Percentiles rank a stretch among this genome's conserved stretches.
These are phyloP conservation scores for Pseudonitzschia multiseries DNA, from an alignment of 108 stramenopile species.

Conservation along the genomic window DNA sequence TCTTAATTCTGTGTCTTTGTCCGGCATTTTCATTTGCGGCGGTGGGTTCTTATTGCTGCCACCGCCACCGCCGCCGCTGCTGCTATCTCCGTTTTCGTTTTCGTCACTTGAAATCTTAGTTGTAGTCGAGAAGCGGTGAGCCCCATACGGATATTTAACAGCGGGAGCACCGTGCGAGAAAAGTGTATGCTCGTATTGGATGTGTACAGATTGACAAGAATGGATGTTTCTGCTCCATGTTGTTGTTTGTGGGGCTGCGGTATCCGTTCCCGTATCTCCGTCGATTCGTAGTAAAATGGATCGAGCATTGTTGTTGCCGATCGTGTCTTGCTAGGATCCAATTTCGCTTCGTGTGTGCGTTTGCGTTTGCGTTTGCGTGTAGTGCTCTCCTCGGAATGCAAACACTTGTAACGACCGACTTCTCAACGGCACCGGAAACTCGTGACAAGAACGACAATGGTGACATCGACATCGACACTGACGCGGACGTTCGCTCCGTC, in stretches of 20 bases:
- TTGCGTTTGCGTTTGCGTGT: too few species aligned
- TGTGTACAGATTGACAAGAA: neutral
- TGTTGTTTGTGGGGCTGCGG: neutral
- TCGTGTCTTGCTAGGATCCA: neutral
- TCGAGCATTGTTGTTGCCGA: neutral
- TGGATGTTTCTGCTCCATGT: neutral
- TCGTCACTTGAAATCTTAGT: neutral
- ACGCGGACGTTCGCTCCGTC: neutral
- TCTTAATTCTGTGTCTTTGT: conserved; percentile 62
- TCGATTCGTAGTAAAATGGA: neutral
- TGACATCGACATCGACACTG: neutral
- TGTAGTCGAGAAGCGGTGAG: conserved; percentile 4
- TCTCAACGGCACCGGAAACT: neutral
- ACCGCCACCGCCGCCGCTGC: conserved; percentile 5
- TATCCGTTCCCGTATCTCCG: neutral
- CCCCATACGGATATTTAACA: neutral
- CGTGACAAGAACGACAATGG: neutral
- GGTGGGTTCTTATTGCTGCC: conserved; percentile 6
- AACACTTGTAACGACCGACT: neutral
- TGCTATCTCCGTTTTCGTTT: conserved; percentile 2
- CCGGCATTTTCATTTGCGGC: conserved; percentile 40
- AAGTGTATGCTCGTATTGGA: neutral
- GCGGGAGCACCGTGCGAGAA: neutral
- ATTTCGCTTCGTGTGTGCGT: neutral
- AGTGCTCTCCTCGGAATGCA: neutral